Conservation (phyloP, 495 filamentous ascomycete genomes). For the Xylaria acuta region DNA sequence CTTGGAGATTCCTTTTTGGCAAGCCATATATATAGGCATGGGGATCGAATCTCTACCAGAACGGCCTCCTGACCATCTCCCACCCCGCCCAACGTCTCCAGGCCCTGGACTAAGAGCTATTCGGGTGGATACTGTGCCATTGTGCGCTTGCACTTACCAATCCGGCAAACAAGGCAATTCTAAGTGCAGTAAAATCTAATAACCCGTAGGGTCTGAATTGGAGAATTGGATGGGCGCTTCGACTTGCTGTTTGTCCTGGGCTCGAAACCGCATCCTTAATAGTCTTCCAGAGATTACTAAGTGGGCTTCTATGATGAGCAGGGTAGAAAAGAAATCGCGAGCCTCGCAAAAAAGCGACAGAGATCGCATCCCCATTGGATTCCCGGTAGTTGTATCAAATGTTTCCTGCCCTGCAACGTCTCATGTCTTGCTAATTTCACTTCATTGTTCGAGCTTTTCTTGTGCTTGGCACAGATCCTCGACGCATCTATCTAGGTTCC, state of each 20-base stretch:
- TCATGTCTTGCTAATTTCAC: neutral
- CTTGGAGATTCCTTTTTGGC: slow-evolving; percentile 1
- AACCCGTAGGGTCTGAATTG: neutral
- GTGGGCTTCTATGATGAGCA: neutral
- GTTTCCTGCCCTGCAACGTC: neutral
- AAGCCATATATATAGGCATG: neutral
- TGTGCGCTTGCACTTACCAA: slow-evolving; percentile 1
- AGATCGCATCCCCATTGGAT: neutral
- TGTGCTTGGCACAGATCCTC: neutral
- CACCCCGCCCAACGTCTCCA: neutral
- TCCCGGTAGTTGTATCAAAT: neutral
- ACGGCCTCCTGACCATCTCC: slow-evolving; percentile 4
- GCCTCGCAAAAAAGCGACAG: neutral
- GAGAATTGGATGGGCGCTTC: neutral
- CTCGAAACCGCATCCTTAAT: neutral
- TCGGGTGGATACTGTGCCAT: neutral
- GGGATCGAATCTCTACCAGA: neutral
- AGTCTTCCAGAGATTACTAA: too few relatives aligned
- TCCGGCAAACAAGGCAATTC: neutral
- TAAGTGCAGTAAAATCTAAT: neutral
- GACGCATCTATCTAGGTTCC: neutral
- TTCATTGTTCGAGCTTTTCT: neutral
- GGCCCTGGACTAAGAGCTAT: neutral
- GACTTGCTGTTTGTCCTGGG: neutral
- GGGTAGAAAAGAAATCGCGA: neutral